Base-by-base conservation (phyloP, 23 red algal species). In the Chondrus crispus region DNA sequence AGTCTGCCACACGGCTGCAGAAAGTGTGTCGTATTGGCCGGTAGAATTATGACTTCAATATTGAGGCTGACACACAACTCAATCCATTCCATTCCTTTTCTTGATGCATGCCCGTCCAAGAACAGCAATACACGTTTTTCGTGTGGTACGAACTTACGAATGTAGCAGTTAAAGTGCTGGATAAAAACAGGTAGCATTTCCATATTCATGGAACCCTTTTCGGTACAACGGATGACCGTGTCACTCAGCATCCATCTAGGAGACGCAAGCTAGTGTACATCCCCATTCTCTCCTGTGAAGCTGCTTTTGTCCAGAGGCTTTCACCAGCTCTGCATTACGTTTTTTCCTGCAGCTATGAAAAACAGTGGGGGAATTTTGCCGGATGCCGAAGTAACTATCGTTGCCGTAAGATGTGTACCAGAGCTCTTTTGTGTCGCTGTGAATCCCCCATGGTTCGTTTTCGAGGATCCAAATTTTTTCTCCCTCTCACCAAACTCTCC, bases 71-170 rank as follows among this genome's bases (percentile, higher is more conserved):
- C 11, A n/a, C 82, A 69, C 30, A 48, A 72, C 4, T 86, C 82
- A 19, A 86, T 44, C 82, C 82, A 86, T 35, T 71, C 37, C 2
- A 47, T 2, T 18, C 62, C 28, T 19, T 86, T 86, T 11, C 82
- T 5, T 12, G 82, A 71, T 10, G 42, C 50, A 30, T 86, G 62
- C 1, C 60, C 60, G 24, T 86, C 60, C 19, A 86, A 5, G 29
- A 69, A 50, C 32, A 72, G 24, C 6, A 86, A 1, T n/a, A 41
- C 45, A 7, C 3, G 2, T 8, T 28, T 72, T 2, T 68, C 28
- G 12, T 71, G 10, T 29, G 3, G 10, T 3, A 86, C 10, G 32
- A 28, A 53, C 18, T 28, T 9, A 2, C 5, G 3, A 1, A 62
- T 62, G 19, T 55, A 53, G 42, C 70, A 29, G 29, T 86, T 4